Evolutionary conservation across 2,329 filamentous ascomycete genomes (phyloP).

Genomic region (Colletotrichum sp.): DNA sequence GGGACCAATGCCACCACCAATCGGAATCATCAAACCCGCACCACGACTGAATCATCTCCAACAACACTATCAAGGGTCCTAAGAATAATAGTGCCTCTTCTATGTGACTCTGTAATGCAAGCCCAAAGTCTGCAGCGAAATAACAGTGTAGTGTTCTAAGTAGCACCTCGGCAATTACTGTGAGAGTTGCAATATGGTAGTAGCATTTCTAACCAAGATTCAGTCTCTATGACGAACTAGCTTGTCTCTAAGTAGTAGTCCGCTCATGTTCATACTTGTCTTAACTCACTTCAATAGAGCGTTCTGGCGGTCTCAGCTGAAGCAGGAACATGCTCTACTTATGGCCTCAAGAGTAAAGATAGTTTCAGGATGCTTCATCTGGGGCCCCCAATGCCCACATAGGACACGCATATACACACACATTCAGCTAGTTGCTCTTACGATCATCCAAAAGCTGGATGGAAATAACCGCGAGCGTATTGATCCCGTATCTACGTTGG

Average conservation of each 20-base stretch:
- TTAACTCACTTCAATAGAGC: background rate
- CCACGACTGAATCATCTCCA: background rate
- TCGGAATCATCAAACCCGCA: background rate
- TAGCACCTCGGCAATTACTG: background rate
- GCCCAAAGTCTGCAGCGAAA: background rate
- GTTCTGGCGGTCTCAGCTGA: background rate
- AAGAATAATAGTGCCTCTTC: background rate
- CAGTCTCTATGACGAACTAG: background rate
- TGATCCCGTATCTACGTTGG: background rate
- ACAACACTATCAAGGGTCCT: background rate
- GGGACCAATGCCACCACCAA: background rate
- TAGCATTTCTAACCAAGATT: background rate
- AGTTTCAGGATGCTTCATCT: background rate
- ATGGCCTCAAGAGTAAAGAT: background rate
- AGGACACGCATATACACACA: background rate
- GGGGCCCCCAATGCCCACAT: background rate
- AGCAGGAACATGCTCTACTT: background rate
- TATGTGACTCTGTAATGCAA: background rate
- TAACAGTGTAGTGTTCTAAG: background rate
- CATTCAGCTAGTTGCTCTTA: background rate
- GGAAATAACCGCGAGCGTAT: background rate
- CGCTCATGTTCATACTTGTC: background rate
- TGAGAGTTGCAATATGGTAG: background rate
- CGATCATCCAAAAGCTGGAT: background rate
- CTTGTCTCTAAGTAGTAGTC: background rate